These are phyloP conservation scores for Bremia lactucae DNA, from an alignment of 352 stramenopile species.

Conservation along the genomic window DNA sequence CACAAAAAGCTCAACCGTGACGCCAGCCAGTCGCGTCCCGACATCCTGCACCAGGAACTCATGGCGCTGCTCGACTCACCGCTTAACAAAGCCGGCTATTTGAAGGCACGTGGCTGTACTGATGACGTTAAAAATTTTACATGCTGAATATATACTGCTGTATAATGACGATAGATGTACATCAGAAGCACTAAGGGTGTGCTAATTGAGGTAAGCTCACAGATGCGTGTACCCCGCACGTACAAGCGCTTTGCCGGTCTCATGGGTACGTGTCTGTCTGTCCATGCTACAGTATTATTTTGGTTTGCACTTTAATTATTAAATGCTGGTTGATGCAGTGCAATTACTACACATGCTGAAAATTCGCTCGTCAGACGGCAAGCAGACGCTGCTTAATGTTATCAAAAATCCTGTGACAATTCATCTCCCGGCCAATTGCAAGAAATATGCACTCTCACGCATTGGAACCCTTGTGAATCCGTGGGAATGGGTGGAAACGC, in stretches of 20 bases:
- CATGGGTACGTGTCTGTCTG: conserved; percentile 69
- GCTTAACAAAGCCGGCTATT: conserved; percentile 97
- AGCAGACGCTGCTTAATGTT: conserved; percentile 96
- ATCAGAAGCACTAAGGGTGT: conserved; percentile 96
- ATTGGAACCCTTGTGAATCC: conserved; percentile 92
- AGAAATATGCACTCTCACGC: conserved; percentile 92
- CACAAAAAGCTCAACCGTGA: conserved; percentile 95
- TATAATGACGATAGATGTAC: conserved; percentile 63
- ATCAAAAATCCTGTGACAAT: conserved; percentile 99
- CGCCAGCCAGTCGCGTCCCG: conserved; percentile 93
- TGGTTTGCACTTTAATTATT: too few relatives aligned
- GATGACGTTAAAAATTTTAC: neutral
- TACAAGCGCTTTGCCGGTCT: conserved; percentile 98
- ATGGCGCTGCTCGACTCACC: conserved; percentile 97
- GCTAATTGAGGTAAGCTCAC: conserved; percentile 96
- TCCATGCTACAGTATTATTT: conserved; percentile 1
- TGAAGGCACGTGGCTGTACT: conserved; percentile 83
- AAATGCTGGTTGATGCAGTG: conserved; percentile 60
- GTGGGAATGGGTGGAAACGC: conserved; percentile 87
- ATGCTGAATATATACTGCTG: neutral
- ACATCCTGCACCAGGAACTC: conserved; percentile 99
- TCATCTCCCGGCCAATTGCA: conserved; percentile 92
- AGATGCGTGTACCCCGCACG: conserved; percentile 97
- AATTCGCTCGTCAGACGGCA: conserved; percentile 95
- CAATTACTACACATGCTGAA: conserved; percentile 99